Evolutionary conservation across 495 filamentous ascomycete genomes (phyloP), one percentile per base, ranked within the genome.

Genomic region (Aspergillus ostianus): DNA sequence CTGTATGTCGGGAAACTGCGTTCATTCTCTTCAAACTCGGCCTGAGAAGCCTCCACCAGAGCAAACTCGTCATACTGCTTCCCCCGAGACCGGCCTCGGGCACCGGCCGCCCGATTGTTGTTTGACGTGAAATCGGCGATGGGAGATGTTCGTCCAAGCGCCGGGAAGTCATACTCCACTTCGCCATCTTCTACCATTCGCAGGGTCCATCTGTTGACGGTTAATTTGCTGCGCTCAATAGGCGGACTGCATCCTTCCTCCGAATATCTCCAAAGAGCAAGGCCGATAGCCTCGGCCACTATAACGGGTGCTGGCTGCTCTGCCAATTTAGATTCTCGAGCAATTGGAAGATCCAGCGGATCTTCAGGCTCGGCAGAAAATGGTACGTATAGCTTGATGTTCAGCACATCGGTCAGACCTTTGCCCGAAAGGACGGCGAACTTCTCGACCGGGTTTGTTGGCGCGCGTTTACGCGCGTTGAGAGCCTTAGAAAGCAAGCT

Each of bases 161-260:
- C 85, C 5, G 92, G 93, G 63, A 99, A 98, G 68, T 99, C 94
- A 65, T 91, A 91, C 64, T 99, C 94, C 4, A 97, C 89, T 67
- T 99, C 94, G 9, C 90, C 93, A 66, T 93, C 90, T 63, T 99
- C 94, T 8, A 97, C 90, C 90, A 99, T 96, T 29, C 92, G 82
- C 17, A 99, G 74, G 10, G 87, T 89, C 93, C 94, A 99, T 67
- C 86, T 84, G 65, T 98, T 98, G 51, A 97, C 89, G 57, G 91
- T 93, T 30, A 89, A 73, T 66, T 91, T 90, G 29, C 85, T 81
- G 18, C 78, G 76, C 2, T 84, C 80, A 13, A 98, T 79, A 2
- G 82, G 56, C 15, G 94, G 95, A 60, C 90, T 83, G 23, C 87
- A 78, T 36, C 87, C 85, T 65, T 97, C 92, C 58, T 96, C 89